These are phyloP conservation scores for Russula ochroleuca DNA, from an alignment of 768 basidiomycete genomes.

Conservation along the genomic window DNA sequence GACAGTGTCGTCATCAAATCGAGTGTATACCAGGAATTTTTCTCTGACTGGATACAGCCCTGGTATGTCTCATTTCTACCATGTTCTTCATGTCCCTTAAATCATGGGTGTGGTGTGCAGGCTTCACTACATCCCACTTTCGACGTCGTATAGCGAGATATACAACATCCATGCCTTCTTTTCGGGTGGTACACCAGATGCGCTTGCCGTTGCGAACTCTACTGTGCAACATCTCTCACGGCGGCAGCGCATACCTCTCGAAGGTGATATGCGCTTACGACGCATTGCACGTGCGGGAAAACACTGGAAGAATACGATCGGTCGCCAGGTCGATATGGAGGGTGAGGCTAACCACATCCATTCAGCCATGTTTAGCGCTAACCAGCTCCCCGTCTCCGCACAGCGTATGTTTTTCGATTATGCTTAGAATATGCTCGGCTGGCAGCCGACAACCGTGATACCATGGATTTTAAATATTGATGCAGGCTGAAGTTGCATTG, in stretches of 20 bases:
- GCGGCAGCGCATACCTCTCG: slow-evolving; percentile 39
- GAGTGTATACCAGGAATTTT: slow-evolving; percentile 89
- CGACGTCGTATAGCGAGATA: slow-evolving; percentile 80
- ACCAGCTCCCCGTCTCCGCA: slow-evolving; percentile 15
- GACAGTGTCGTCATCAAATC: slow-evolving; percentile 89
- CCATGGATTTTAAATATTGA: slow-evolving; percentile 44
- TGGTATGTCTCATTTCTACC: slow-evolving; percentile 47
- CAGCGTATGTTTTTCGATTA: slow-evolving; percentile 83
- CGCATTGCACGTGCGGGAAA: slow-evolving; percentile 91
- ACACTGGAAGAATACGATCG: slow-evolving; percentile 83
- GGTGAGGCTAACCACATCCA: slow-evolving; percentile 44
- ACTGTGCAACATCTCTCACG: slow-evolving; percentile 37
- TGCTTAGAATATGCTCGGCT: slow-evolving; percentile 87
- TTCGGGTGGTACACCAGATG: slow-evolving; percentile 69
- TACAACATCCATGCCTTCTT: slow-evolving; percentile 95
- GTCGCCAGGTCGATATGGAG: slow-evolving; percentile 88
- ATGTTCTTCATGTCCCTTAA: not conserved
- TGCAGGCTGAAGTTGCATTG: not conserved
- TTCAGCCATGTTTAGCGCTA: slow-evolving; percentile 18
- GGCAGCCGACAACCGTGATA: slow-evolving; percentile 77
- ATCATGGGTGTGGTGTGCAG: slow-evolving; percentile 36
- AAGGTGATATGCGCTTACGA: slow-evolving; percentile 68
- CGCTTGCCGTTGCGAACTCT: slow-evolving; percentile 50
- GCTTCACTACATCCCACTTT: slow-evolving; percentile 94
- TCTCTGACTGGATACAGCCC: slow-evolving; percentile 87